Percentiles rank a stretch among this genome's conserved stretches.
Conservation (phyloP, 1,139 yeast genomes). For the Zygoascus sp. region DNA sequence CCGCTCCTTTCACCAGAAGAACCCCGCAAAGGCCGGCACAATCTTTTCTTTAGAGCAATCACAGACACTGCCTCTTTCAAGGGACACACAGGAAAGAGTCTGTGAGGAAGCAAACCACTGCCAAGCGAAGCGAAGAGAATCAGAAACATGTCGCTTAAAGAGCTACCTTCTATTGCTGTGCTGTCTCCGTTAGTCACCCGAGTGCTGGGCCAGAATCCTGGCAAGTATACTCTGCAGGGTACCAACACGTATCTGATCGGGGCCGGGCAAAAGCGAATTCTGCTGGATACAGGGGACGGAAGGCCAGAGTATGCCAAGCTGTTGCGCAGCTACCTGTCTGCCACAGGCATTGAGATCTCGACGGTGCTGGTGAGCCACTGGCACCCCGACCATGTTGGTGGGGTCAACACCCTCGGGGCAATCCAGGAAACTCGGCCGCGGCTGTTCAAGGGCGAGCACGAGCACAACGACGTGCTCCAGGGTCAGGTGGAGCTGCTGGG, state of each 20-base stretch:
- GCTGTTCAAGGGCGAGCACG: background rate
- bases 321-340: constrained; percentile 26
- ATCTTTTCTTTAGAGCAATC: background rate
- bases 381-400: constrained; percentile 39
- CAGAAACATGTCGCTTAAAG: constrained; percentile 7
- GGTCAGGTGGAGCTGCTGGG: constrained; percentile 12
- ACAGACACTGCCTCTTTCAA: background rate
- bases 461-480: background rate
- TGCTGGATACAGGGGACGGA: constrained; percentile 41
- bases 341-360: constrained; percentile 28
- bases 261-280: constrained; percentile 31
- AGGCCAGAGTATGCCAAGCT: constrained; percentile 28
- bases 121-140: background rate
- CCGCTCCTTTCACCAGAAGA: background rate
- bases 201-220: constrained; percentile 39
- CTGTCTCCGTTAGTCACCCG: constrained; percentile 38
- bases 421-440: background rate
- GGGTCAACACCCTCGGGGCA: constrained; percentile 21
- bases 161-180: constrained; percentile 24
- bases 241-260: constrained; percentile 42
- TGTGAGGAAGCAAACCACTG: background rate
- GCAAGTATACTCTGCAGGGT: constrained; percentile 39
- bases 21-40: background rate
- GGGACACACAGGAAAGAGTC: background rate
- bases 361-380: constrained; percentile 38